phyloP scores from a whole-genome alignment of 2,329 filamentous ascomycete species.

The Talaromyces verruculosus region DNA sequence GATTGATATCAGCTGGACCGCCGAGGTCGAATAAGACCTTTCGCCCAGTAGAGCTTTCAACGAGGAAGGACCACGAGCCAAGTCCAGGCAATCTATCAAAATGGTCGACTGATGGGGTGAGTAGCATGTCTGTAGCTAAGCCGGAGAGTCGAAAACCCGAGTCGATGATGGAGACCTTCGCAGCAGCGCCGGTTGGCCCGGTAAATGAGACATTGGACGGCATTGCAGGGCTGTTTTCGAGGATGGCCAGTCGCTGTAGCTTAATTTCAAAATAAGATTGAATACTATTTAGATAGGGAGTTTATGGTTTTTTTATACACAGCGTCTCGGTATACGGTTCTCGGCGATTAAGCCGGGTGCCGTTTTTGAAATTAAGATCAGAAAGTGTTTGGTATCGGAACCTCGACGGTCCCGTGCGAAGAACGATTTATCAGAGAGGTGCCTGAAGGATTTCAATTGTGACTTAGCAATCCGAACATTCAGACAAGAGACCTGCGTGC shows the following conservation, averaged over 20 bases:
- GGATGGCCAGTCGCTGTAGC: too few relatives aligned
- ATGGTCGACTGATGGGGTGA: constrained; percentile 2
- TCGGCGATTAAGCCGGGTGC: constrained; percentile 7
- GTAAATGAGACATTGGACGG: neutral
- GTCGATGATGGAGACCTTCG: constrained; percentile 11
- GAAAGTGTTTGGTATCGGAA: neutral
- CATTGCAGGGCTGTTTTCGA: neutral
- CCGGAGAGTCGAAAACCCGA: constrained; percentile 8
- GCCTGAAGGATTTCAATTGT: neutral
- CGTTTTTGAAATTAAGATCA: neutral
- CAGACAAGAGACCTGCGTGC: neutral
- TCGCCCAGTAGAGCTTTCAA: constrained; percentile 36
- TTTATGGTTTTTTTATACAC: constrained; percentile 4
- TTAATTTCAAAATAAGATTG: too few relatives aligned
- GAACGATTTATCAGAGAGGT: neutral
- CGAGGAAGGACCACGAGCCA: constrained; percentile 26
- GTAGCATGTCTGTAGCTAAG: neutral
- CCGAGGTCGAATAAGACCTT: constrained; percentile 51
- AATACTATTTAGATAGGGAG: neutral
- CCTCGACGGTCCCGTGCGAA: neutral
- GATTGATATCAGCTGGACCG: constrained; percentile 48
- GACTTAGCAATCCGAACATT: neutral
- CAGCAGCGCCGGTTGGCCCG: neutral
- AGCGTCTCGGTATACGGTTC: neutral
- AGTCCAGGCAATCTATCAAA: neutral